phyloP scores from a whole-genome alignment of 441 rosid species.

The Eugenia klotzschiana region DNA sequence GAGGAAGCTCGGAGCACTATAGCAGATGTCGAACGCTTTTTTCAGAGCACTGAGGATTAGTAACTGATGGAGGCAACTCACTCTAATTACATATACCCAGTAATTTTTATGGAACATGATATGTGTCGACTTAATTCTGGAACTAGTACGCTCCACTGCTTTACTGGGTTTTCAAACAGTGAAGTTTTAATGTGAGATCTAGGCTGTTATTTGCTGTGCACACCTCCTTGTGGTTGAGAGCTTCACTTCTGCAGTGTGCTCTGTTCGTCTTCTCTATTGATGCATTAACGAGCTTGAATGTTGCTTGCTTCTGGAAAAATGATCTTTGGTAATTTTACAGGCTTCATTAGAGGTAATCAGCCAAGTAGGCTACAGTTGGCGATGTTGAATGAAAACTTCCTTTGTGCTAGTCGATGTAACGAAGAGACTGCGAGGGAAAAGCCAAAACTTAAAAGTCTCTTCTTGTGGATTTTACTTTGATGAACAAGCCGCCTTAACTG shows the following conservation, averaged over 20 bases:
- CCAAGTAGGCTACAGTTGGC: background rate
- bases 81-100: background rate
- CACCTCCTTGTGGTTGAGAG: background rate
- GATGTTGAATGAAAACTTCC: background rate
- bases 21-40: slow-evolving; percentile 36
- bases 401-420: background rate
- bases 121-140: background rate
- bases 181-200: background rate
- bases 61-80: background rate
- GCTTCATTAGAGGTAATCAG: background rate
- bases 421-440: background rate
- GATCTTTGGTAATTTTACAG: background rate
- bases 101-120: background rate
- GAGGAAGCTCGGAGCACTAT: slow-evolving; percentile 47
- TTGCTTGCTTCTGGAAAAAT: background rate
- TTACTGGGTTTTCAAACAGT: background rate
- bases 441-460: background rate
- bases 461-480: background rate
- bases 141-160: background rate
- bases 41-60: slow-evolving; percentile 38
- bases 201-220: background rate
- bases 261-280: background rate
- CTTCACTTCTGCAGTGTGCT: background rate
- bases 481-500: background rate
- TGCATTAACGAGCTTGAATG: background rate